Percentiles rank a stretch among this genome's conserved stretches.
Conservation (phyloP, 768 basidiomycete genomes). For the Tricholoma hemisulphureum region DNA sequence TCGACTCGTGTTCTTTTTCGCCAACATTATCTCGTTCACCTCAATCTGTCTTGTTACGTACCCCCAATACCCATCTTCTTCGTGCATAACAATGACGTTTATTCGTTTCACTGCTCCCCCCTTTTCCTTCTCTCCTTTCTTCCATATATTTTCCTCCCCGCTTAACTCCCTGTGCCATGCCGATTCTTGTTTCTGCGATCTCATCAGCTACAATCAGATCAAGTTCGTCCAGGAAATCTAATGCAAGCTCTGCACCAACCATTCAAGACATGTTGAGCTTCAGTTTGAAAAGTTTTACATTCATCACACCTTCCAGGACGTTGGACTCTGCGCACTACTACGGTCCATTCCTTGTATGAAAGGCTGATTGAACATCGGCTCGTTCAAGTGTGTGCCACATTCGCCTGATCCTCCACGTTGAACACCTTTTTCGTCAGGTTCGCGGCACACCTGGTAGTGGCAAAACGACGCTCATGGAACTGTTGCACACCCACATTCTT, state of each 20-base stretch:
- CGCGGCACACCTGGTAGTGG: background rate
- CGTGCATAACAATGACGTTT: background rate
- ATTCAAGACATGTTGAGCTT: background rate
- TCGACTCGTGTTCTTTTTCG: background rate
- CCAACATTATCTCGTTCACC: background rate
- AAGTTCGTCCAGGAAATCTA: too few relatives aligned
- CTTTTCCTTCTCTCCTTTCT: background rate
- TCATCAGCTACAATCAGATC: too few relatives aligned
- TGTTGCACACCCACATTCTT: background rate
- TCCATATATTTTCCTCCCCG: too few relatives aligned
- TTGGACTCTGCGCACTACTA: background rate
- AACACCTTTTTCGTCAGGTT: background rate
- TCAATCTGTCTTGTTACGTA: too few relatives aligned
- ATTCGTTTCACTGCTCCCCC: background rate
- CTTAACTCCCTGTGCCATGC: too few relatives aligned
- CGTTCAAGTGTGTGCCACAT: background rate
- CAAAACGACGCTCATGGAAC: background rate
- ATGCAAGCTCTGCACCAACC: background rate
- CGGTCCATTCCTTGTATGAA: background rate
- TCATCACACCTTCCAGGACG: background rate
- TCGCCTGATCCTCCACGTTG: background rate
- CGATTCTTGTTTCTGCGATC: too few relatives aligned
- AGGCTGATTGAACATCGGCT: background rate
- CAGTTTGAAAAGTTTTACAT: background rate
- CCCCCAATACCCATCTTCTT: background rate